A percentile compares a stretch with the other conserved stretches of the same genome.
phyloP scores from a whole-genome alignment of 306 rosid species.

The Senna tora region DNA sequence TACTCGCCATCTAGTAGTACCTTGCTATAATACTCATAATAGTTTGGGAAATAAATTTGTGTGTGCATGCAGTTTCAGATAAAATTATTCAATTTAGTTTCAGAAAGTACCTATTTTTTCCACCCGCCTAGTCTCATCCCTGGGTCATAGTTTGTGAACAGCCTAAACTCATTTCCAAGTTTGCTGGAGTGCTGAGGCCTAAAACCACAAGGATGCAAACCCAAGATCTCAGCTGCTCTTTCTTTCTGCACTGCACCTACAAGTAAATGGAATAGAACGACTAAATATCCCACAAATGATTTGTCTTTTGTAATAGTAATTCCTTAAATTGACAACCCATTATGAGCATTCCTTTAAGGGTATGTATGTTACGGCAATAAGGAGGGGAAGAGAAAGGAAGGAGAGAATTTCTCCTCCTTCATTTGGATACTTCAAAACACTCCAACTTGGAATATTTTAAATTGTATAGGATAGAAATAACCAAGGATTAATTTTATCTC shows the following conservation, averaged over 20 bases:
- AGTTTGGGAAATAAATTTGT: background rate
- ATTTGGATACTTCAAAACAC: too few relatives aligned
- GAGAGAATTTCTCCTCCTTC: too few relatives aligned
- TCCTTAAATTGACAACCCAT: conserved; percentile 15
- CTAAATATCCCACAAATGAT: background rate
- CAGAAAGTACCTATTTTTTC: conserved; percentile 52
- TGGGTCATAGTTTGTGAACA: conserved; percentile 92
- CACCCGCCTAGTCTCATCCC: conserved; percentile 79
- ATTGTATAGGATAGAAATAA: too few relatives aligned
- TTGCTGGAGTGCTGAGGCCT: conserved; percentile 80
- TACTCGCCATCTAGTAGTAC: background rate
- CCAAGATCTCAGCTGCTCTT: conserved; percentile 83
- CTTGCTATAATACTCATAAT: background rate
- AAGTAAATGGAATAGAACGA: conserved; percentile 24
- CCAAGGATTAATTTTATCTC: too few relatives aligned
- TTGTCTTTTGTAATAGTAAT: conserved; percentile 1
- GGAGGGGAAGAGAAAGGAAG: too few relatives aligned
- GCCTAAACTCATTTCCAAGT: conserved; percentile 86
- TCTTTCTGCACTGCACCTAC: conserved; percentile 92
- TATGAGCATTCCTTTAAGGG: conserved; percentile 17
- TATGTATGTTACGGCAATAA: too few relatives aligned
- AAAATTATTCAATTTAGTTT: conserved; percentile 22
- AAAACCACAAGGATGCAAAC: conserved; percentile 79
- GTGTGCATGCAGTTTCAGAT: background rate
- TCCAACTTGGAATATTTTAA: too few relatives aligned